Evolutionary conservation across 345 rosid species (phyloP).

Genomic region (Streptanthus diversifolius): DNA sequence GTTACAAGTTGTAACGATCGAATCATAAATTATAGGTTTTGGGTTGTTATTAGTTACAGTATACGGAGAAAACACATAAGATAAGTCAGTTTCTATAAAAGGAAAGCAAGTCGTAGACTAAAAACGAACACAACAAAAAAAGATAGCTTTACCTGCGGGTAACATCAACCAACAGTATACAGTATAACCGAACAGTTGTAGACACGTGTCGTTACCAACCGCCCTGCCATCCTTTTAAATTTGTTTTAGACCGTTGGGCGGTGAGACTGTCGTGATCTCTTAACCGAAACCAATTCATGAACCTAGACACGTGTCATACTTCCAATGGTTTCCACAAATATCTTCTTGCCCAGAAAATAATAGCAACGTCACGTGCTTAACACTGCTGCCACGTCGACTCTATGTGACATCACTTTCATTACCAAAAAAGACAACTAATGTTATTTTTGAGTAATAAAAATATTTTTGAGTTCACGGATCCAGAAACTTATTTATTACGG

Average conservation of each 20-base stretch:
- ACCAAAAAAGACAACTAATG: not conserved
- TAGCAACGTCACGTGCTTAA: conserved; percentile 16
- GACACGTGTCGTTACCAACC: conserved; percentile 32
- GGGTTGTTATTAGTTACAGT: not conserved
- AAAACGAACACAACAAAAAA: not conserved
- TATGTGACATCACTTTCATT: conserved; percentile 7
- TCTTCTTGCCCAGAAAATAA: not conserved
- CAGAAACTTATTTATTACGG: too few relatives aligned
- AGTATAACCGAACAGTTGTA: conserved; percentile 8
- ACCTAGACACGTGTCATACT: not conserved
- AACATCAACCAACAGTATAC: not conserved
- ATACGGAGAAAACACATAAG: not conserved
- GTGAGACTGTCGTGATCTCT: conserved; percentile 30
- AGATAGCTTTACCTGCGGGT: not conserved
- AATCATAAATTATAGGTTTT: not conserved
- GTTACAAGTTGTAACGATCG: too few relatives aligned
- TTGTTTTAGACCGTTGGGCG: conserved; percentile 28
- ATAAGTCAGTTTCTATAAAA: conserved; percentile 6
- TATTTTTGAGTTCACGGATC: not conserved
- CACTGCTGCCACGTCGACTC: conserved; percentile 6
- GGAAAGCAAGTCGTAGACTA: conserved; percentile 31
- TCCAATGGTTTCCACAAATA: conserved; percentile 12
- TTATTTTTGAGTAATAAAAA: not conserved
- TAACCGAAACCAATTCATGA: conserved; percentile 28
- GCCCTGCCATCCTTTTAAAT: not conserved